phyloP scores from a whole-genome alignment of 2,329 filamentous ascomycete species.

The Allantophomopsis lycopodina region DNA sequence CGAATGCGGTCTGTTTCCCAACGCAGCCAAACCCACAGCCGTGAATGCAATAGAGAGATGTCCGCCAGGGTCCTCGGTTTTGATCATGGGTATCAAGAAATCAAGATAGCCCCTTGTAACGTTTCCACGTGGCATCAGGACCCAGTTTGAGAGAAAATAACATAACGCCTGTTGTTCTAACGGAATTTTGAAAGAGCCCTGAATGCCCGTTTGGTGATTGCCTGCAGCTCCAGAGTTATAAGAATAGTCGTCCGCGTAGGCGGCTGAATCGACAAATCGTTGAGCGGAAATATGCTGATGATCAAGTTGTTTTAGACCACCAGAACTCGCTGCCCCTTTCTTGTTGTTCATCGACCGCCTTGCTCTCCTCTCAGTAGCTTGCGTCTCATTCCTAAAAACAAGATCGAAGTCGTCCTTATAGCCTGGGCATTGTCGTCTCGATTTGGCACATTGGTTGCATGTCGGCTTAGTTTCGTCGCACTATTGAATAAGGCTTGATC shows the following conservation, averaged over 20 bases:
- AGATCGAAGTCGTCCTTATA: constrained; percentile 62
- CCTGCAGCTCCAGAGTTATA: neutral
- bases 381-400: constrained; percentile 60
- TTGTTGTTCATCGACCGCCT: constrained; percentile 36
- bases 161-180: constrained; percentile 41
- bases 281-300: neutral
- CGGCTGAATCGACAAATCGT: constrained; percentile 2
- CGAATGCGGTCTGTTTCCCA: constrained; percentile 34
- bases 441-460: constrained; percentile 52
- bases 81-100: constrained; percentile 41
- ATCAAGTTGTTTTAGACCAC: neutral
- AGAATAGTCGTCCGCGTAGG: neutral
- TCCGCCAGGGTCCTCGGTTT: constrained; percentile 22
- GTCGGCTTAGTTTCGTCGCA: constrained; percentile 55
- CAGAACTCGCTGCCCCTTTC: neutral
- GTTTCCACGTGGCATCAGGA: constrained; percentile 37
- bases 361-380: constrained; percentile 49
- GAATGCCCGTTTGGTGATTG: neutral
- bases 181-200: constrained; percentile 18
- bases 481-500: constrained; percentile 20
- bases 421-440: constrained; percentile 47
- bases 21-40: constrained; percentile 41
- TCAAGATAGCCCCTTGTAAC: constrained; percentile 41
- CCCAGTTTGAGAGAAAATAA: constrained; percentile 47
- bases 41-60: constrained; percentile 42